Base-by-base conservation (phyloP, 2,329 filamentous ascomycete genomes). In the Xylariaceae sp. region DNA sequence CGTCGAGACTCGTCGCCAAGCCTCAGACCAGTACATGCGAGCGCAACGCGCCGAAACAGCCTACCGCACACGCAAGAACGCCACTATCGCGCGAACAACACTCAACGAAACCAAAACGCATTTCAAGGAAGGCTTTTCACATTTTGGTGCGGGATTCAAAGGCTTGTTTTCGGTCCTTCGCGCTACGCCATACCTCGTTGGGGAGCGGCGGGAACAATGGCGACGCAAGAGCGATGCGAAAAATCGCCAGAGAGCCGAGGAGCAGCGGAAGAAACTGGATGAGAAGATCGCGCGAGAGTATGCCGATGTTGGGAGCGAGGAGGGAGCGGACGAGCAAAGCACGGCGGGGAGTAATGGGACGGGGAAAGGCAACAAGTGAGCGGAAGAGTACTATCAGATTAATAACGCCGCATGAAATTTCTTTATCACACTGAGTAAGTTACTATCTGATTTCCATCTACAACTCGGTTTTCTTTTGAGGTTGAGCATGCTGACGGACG, bases 41-140 rank as follows among this genome's bases (percentile, higher is more conserved):
- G 74, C 74, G 4, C 65, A 69, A 51, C 65, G 67, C 17, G 71
- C 73, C 45, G 73, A 77, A 64, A 66, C 65, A 36, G 61, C 67
- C 40, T 77, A 76, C 66, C 66, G 65, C 38, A 65, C 71, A 33
- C 68, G 64, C 52, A 76, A 75, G 67, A 70, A 73, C 10, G 66
- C 72, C 11, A 62, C 70, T 16, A 60, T 65, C 11, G 73, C 73
- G 22, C 71, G 73, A 10, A 60, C 65, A 34, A 66, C 71, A 60
- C 68, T 66, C 51, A 56, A 61, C 45, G 69, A 74, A 41, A 71
- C 74, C 31, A 70, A 66, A 59, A 60, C 58, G 13, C 73, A 77
- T 60, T 73, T 73, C 53, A 49, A 58, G 31, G 64, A 73, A 57
- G 66, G 68, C 5, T 58, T 65, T 42, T 48, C 60, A 12, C 73